Evolutionary conservation across 176 grass and related monocot species (phyloP).

Genomic region (Lolium multiflorum): DNA sequence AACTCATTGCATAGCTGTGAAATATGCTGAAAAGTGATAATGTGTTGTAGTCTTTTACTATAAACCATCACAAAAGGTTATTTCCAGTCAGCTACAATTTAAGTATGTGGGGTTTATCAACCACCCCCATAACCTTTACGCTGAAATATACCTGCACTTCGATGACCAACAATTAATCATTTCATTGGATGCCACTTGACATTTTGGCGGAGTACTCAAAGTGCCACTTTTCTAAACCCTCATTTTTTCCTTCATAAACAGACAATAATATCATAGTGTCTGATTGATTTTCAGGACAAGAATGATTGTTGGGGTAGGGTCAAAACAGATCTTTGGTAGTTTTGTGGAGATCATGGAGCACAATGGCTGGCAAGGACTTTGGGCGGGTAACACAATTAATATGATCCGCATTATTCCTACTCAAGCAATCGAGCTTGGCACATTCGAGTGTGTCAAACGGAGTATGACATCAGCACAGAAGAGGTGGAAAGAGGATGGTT

Average conservation of each 20-base stretch:
- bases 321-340: conserved; percentile 59
- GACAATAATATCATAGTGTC: neutral
- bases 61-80: neutral
- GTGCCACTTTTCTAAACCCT: conserved; percentile 19
- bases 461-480: conserved; percentile 49
- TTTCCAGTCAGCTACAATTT: neutral
- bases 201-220: conserved; percentile 9
- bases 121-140: neutral
- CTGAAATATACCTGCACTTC: neutral
- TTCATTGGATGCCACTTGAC: neutral
- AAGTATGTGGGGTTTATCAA: neutral
- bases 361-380: conserved; percentile 72
- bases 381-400: conserved; percentile 71
- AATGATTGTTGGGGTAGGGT: conserved; percentile 79
- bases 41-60: neutral
- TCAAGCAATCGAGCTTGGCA: conserved; percentile 76
- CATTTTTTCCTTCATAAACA: conserved; percentile 8
- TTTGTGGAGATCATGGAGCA: conserved; percentile 63
- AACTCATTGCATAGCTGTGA: neutral
- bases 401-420: conserved; percentile 75
- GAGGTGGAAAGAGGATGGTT: conserved; percentile 56
- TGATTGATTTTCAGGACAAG: conserved; percentile 63
- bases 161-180: neutral
- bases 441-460: conserved; percentile 74
- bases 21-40: neutral